Evolutionary conservation across 306 rosid species (phyloP).

Genomic region (Glycine soja): DNA sequence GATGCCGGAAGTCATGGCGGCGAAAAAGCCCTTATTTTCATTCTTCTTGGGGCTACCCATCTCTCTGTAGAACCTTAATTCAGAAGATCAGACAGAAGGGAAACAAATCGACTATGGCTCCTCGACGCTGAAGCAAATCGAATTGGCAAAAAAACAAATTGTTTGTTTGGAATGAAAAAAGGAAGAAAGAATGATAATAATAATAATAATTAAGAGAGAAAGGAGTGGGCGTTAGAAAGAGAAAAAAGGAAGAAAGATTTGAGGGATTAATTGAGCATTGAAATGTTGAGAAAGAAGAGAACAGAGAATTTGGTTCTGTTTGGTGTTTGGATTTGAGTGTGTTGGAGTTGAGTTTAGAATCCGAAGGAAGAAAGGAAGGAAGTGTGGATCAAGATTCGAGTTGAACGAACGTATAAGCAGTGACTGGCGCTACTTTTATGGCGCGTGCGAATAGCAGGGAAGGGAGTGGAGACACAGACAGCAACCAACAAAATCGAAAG

Average conservation of each 20-base stretch:
- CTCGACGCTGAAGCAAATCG: slow-evolving; percentile 7
- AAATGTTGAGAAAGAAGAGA: slow-evolving; percentile 6
- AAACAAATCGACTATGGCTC: not conserved
- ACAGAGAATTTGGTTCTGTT: not conserved
- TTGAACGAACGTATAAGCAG: not conserved
- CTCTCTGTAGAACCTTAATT: slow-evolving; percentile 56
- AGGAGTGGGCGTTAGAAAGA: not conserved
- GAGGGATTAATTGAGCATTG: not conserved
- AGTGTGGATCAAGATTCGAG: not conserved
- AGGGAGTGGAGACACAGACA: not conserved
- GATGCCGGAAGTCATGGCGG: slow-evolving; percentile 78
- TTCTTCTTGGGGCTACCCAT: slow-evolving; percentile 69
- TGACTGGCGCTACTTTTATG: slow-evolving; percentile 20
- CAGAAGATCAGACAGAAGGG: slow-evolving; percentile 11
- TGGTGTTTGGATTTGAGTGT: not conserved
- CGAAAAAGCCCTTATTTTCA: slow-evolving; percentile 69
- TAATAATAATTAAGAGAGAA: not conserved
- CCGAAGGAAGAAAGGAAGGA: not conserved
- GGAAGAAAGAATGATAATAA: not conserved
- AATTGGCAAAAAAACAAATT: not conserved
- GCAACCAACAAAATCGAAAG: too few relatives aligned
- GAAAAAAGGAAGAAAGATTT: not conserved
- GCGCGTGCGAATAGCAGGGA: slow-evolving; percentile 24
- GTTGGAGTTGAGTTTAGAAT: not conserved
- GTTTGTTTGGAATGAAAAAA: not conserved